A percentile compares a stretch with the other conserved stretches of the same genome.
Evolutionary conservation across 108 stramenopile genomes (phyloP).

Genomic region (Epipyxis sp.): DNA sequence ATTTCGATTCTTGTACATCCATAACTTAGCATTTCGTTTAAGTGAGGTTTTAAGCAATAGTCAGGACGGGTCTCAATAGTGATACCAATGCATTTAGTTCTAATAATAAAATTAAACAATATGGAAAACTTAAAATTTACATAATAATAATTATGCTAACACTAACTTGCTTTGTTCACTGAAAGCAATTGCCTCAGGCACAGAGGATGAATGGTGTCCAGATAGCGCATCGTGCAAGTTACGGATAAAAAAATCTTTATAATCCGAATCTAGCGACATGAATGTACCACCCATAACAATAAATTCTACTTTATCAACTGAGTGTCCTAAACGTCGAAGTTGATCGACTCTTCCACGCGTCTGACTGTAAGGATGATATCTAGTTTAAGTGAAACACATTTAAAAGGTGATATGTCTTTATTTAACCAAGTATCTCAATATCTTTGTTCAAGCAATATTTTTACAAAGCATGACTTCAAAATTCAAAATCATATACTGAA

Average conservation of each 20-base stretch:
- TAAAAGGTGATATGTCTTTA: too few relatives aligned
- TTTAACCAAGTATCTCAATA: too few relatives aligned
- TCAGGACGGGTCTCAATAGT: constrained; percentile 32
- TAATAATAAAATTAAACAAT: not conserved
- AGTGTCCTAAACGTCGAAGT: constrained; percentile 63
- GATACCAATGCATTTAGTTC: constrained; percentile 30
- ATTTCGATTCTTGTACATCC: constrained; percentile 98
- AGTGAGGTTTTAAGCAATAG: constrained; percentile 84
- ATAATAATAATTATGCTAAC: not conserved
- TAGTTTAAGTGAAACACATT: too few relatives aligned
- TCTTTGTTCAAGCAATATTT: too few relatives aligned
- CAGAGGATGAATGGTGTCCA: constrained; percentile 71
- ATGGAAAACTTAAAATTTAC: not conserved
- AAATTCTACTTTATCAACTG: constrained; percentile 47
- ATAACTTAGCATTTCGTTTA: constrained; percentile 86
- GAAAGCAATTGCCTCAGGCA: constrained; percentile 78
- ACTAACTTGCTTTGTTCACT: constrained; percentile 64
- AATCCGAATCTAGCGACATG: constrained; percentile 74
- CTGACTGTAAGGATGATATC: constrained; percentile 88
- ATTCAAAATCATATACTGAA: too few relatives aligned
- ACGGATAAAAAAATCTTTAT: constrained; percentile 89
- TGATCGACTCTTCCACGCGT: constrained; percentile 80
- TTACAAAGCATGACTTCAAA: too few relatives aligned
- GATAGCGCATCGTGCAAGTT: constrained; percentile 87
- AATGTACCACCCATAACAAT: constrained; percentile 58